Percentiles rank a stretch among this genome's conserved stretches.
Evolutionary conservation across 2,329 filamentous ascomycete genomes (phyloP).

Genomic region (Nothopassalora personata): DNA sequence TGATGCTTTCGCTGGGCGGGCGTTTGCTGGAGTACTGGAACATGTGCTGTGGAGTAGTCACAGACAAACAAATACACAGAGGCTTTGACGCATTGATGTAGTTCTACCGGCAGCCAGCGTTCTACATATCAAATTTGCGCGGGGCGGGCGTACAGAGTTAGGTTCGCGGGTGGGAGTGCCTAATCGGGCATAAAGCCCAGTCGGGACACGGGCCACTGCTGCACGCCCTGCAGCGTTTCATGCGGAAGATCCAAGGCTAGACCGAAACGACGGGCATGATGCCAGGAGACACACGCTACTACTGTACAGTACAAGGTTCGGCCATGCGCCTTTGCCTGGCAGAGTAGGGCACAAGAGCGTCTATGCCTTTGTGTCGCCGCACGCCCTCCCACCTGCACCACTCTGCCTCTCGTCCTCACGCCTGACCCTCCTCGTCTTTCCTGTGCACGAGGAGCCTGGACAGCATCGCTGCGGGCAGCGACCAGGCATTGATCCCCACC

Average conservation of each 20-base stretch:
- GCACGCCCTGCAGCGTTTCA: not conserved
- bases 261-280: not conserved
- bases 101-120: not conserved
- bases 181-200: not conserved
- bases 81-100: not conserved
- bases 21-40: not conserved
- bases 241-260: not conserved
- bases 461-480: not conserved
- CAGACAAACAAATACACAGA: not conserved
- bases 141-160: not conserved
- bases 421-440: not conserved
- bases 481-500: not conserved
- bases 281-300: slow-evolving; percentile 1
- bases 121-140: not conserved
- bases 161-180: not conserved
- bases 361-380: not conserved
- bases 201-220: not conserved
- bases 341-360: not conserved
- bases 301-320: slow-evolving; percentile 2
- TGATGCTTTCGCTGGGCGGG: not conserved
- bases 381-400: not conserved
- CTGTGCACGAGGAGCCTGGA: not conserved
- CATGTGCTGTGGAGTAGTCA: not conserved
- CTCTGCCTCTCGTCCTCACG: not conserved
- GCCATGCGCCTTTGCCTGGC: not conserved